Conservation (phyloP, 140 eudicot species). For the Stevia rebaudiana region DNA sequence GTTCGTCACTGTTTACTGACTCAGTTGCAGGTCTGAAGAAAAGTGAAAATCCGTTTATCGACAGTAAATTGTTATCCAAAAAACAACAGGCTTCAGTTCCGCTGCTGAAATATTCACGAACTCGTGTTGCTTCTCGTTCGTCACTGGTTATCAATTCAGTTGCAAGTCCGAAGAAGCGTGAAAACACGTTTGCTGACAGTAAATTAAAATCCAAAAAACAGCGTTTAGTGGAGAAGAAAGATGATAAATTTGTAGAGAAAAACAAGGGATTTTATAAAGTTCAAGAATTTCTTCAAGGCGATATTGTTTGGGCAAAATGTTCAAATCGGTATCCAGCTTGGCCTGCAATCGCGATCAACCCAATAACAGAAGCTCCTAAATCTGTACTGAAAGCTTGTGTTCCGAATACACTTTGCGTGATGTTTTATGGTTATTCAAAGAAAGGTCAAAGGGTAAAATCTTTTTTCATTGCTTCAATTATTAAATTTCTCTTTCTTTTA, state of each 20-base stretch:
- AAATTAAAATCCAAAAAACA: constrained; percentile 9
- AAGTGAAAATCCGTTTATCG: constrained; percentile 10
- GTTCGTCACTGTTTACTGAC: constrained; percentile 38
- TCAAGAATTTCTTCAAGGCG: constrained; percentile 52
- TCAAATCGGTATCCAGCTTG: constrained; percentile 70
- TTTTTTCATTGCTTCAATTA: neutral
- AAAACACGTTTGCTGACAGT: constrained; percentile 1
- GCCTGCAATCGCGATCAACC: constrained; percentile 92
- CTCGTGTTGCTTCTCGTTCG: constrained; percentile 42
- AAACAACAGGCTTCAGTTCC: constrained; percentile 24
- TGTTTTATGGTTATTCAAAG: constrained; percentile 73
- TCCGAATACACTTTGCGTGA: constrained; percentile 74
- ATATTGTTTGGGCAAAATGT: constrained; percentile 92
- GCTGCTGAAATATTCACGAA: constrained; percentile 41
- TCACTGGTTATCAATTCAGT: constrained; percentile 35
- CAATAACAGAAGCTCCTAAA: constrained; percentile 67
- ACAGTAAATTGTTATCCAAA: constrained; percentile 3
- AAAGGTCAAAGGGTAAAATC: constrained; percentile 61
- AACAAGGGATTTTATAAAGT: constrained; percentile 44
- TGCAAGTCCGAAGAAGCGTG: constrained; percentile 21
- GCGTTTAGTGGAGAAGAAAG: neutral
- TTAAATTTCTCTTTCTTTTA: neutral
- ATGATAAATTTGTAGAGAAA: constrained; percentile 18
- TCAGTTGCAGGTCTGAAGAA: constrained; percentile 22
- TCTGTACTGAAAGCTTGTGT: constrained; percentile 58